Evolutionary conservation across 2,329 filamentous ascomycete genomes (phyloP).

Genomic region (Scedosporium aurantiacum): DNA sequence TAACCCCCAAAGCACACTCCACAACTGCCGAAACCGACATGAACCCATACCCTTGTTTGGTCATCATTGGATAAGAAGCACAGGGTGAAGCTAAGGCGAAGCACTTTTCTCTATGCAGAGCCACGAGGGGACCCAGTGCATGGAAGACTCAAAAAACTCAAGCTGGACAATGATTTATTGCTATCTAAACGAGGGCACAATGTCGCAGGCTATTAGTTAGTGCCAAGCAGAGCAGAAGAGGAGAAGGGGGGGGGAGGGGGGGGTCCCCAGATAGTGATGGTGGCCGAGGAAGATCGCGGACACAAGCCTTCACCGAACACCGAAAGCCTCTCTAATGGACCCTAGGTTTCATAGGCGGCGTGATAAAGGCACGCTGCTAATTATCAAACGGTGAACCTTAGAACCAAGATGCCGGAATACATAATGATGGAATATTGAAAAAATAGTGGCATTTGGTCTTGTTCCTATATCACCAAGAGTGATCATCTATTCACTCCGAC

Average conservation of each 20-base stretch:
- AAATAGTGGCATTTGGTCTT: too few relatives aligned
- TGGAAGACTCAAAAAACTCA: neutral
- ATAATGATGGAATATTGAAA: too few relatives aligned
- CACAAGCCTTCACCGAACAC: too few relatives aligned
- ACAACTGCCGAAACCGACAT: neutral
- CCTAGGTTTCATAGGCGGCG: too few relatives aligned
- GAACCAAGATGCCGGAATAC: too few relatives aligned
- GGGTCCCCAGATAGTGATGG: neutral
- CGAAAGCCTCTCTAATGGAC: too few relatives aligned
- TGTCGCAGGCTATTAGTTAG: too few relatives aligned
- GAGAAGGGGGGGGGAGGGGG: neutral
- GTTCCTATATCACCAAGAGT: neutral
- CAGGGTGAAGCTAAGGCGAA: neutral
- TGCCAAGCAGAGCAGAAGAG: too few relatives aligned
- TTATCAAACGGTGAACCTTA: too few relatives aligned
- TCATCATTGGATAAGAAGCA: neutral
- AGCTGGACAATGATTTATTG: neutral
- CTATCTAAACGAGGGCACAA: neutral
- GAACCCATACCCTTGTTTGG: neutral
- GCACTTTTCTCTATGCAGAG: neutral
- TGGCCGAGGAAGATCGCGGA: neutral
- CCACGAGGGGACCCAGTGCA: neutral
- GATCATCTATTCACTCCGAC: neutral
- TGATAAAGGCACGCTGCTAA: too few relatives aligned
- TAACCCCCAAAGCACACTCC: neutral